Evolutionary conservation across 495 filamentous ascomycete species (phyloP).

Genomic region (Aspergillus egyptiacus): DNA sequence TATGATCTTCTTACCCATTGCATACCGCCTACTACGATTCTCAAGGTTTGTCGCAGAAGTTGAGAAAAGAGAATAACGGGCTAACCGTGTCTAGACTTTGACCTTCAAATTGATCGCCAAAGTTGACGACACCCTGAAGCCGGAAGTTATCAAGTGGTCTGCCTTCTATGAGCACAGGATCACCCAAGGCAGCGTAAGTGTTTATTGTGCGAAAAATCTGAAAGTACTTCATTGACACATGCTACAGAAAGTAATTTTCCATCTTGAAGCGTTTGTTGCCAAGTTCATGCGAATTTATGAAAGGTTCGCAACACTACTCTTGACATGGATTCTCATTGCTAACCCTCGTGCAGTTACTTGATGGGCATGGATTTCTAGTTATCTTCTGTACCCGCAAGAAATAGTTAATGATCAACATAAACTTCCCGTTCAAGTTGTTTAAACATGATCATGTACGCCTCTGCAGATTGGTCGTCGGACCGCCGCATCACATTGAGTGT

Average conservation of each 20-base stretch:
- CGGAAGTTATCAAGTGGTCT: slow-evolving; percentile 89
- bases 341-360: slow-evolving; percentile 53
- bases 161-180: slow-evolving; percentile 96
- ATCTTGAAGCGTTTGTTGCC: slow-evolving; percentile 95
- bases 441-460: too few species aligned
- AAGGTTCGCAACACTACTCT: slow-evolving; percentile 40
- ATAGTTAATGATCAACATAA: slow-evolving; percentile 30
- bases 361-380: slow-evolving; percentile 82
- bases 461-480: too few species aligned
- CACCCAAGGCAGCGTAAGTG: slow-evolving; percentile 64
- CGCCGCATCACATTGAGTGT: too few species aligned
- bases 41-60: slow-evolving; percentile 55
- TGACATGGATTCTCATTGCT: slow-evolving; percentile 12
- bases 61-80: background rate
- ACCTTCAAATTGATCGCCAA: slow-evolving; percentile 86
- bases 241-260: slow-evolving; percentile 87
- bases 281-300: slow-evolving; percentile 97
- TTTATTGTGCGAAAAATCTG: background rate
- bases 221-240: slow-evolving; percentile 16
- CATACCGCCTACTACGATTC: slow-evolving; percentile 85
- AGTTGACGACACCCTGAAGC: slow-evolving; percentile 81
- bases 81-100: slow-evolving; percentile 48
- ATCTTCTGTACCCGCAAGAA: slow-evolving; percentile 13
- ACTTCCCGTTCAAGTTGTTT: slow-evolving; percentile 13
- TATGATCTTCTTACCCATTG: slow-evolving; percentile 96